These are phyloP conservation scores for Chaetomiaceae sp. DNA, from an alignment of 2,329 filamentous ascomycete species.

Conservation along the genomic window DNA sequence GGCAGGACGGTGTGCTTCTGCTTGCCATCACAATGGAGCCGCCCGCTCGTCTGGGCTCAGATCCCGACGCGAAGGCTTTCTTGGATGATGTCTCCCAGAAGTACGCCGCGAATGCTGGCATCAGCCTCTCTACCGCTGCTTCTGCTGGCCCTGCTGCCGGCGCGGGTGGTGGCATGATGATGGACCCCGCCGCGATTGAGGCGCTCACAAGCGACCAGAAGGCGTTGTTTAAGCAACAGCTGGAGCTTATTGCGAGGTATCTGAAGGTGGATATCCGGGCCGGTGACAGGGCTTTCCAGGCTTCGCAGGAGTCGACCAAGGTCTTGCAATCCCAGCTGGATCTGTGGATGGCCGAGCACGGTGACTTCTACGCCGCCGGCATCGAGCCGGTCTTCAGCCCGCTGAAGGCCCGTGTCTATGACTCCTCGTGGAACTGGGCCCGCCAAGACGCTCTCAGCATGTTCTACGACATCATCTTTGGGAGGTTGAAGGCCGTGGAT, in stretches of 20 bases:
- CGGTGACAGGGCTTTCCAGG: constrained; percentile 89
- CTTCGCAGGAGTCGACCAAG: constrained; percentile 76
- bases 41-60: constrained; percentile 76
- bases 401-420: constrained; percentile 91
- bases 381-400: constrained; percentile 92
- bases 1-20: constrained; percentile 86
- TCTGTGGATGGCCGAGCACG: constrained; percentile 91
- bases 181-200: constrained; percentile 96
- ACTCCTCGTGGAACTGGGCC: constrained; percentile 99
- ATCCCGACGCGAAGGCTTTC: constrained; percentile 86
- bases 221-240: constrained; percentile 94
- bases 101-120: constrained; percentile 76
- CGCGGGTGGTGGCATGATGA: constrained; percentile 87
- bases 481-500: constrained; percentile 84
- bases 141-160: constrained; percentile 66
- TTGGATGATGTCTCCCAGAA: constrained; percentile 84
- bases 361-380: constrained; percentile 89
- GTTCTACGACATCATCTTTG: constrained; percentile 99
- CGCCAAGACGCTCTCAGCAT: constrained; percentile 95
- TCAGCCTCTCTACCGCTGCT: constrained; percentile 72
- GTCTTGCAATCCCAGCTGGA: constrained; percentile 90
- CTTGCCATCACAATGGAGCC: constrained; percentile 92
- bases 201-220: constrained; percentile 95
- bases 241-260: constrained; percentile 91
- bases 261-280: constrained; percentile 94